These are phyloP conservation scores for Candida rishiriensis DNA, from an alignment of 805 yeast species.

Conservation along the genomic window DNA sequence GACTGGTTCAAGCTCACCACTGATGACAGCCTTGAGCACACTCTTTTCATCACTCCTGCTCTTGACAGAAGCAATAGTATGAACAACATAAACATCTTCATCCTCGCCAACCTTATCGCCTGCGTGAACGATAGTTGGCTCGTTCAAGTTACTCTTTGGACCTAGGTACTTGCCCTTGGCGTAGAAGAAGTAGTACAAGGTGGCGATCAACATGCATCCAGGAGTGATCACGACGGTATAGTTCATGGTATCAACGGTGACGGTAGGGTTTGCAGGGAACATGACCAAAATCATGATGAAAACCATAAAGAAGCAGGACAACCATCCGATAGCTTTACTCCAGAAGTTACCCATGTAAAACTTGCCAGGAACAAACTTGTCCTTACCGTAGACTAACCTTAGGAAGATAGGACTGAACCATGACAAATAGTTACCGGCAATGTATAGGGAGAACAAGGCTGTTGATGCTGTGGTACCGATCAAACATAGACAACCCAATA, in stretches of 20 bases:
- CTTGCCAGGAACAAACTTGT: conserved; percentile 39
- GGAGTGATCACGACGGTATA: conserved; percentile 32
- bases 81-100: conserved; percentile 17
- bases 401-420: conserved; percentile 42
- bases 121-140: conserved; percentile 19
- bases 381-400: conserved; percentile 36
- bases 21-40: conserved; percentile 12
- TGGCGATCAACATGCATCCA: conserved; percentile 45
- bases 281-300: conserved; percentile 29
- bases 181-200: conserved; percentile 45
- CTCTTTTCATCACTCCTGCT: conserved; percentile 13
- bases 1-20: conserved; percentile 19
- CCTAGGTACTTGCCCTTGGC: conserved; percentile 57
- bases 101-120: conserved; percentile 19
- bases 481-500: conserved; percentile 38
- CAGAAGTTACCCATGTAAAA: conserved; percentile 35
- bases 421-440: conserved; percentile 40
- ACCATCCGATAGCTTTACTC: conserved; percentile 32
- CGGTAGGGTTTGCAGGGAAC: conserved; percentile 37
- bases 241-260: conserved; percentile 26
- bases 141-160: conserved; percentile 36
- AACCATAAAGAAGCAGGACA: conserved; percentile 27
- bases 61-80: conserved; percentile 10
- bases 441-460: conserved; percentile 43
- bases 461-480: conserved; percentile 40